Evolutionary conservation across 495 filamentous ascomycete genomes (phyloP), one percentile per base, ranked within the genome.

Genomic region (Neurospora sp.): DNA sequence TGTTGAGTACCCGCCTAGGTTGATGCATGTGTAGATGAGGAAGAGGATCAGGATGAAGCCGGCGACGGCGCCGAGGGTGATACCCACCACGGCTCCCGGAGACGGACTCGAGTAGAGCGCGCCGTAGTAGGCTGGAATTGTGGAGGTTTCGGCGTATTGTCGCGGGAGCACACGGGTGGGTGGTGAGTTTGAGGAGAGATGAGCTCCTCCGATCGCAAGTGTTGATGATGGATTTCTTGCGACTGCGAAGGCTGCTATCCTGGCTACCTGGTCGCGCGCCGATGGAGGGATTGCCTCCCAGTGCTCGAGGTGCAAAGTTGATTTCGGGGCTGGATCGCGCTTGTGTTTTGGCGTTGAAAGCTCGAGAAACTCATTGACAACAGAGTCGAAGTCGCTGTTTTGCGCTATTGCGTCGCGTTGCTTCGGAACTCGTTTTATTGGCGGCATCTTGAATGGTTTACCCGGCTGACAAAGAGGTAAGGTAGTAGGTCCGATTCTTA

Each of bases 61-160:
- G n/a, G 84, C 88, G n/a, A 97, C 90, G 69, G 88, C 87, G 75
- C 94, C 94, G 40, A 97, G 88, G 35, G 93, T 89, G 71, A 96
- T 95, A 74, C 93, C 94, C 16, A 86, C 93, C n/a, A 97, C 88
- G 23, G 89, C 87, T 42, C 93, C 94, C 0, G 94, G 86, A 5
- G 84, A 31, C 0, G 91, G 92, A 12, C 90, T 87, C 70, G 79
- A 77, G 78, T 88, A 79, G 23, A 89, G 83, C 69, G 85, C 82
- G 38, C 87, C 87, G 86, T 97, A 97, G 73, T 87, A 87, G 48
- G 90, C 84, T 6, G 93, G 92, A 76, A 97, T 82, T 8, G 83
- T 83, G 39, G 76, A 71, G n/a, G 75, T 77, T 6, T 69, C 40
- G 14, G 38, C 69, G 66, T 44, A 69, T 8, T 69, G 59, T 35